Percentiles rank a stretch among this genome's conserved stretches.
These are phyloP conservation scores for Knoxdaviesia proteae DNA, from an alignment of 2,329 filamentous ascomycete species.

Conservation along the genomic window DNA sequence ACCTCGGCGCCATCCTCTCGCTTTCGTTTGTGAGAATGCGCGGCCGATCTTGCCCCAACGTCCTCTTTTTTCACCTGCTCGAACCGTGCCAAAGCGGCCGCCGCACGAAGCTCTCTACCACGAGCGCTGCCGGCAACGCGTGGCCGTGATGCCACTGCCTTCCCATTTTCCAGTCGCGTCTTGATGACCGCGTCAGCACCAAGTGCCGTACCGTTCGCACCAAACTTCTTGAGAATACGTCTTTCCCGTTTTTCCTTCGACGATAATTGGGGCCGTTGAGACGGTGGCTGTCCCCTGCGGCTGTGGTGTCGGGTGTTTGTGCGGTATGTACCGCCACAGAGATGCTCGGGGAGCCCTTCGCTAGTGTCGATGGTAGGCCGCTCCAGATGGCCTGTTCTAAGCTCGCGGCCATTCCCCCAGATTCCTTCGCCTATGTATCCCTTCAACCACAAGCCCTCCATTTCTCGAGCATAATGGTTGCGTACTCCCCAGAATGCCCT, in stretches of 20 bases:
- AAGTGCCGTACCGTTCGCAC: conserved; percentile 43
- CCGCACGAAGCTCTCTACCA: conserved; percentile 55
- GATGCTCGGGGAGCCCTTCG: conserved; percentile 43
- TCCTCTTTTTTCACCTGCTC: conserved; percentile 25
- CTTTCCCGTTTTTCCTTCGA: conserved; percentile 57
- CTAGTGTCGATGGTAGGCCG: conserved; percentile 26
- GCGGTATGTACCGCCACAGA: conserved; percentile 65
- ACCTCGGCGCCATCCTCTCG: conserved; percentile 13
- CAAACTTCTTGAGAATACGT: conserved; percentile 58
- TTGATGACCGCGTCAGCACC: conserved; percentile 49
- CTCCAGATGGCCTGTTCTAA: conserved; percentile 41
- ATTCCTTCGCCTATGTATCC: conserved; percentile 64
- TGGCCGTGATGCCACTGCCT: conserved; percentile 41
- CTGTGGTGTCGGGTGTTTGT: conserved; percentile 33
- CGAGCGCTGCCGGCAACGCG: conserved; percentile 54
- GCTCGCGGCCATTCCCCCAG: conserved; percentile 51
- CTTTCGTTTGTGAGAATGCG: too few relatives aligned
- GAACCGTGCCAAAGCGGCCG: conserved; percentile 57
- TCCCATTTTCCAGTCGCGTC: conserved; percentile 45
- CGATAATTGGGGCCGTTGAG: conserved; percentile 17
- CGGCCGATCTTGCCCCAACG: too few relatives aligned
- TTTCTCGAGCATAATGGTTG: conserved; percentile 49
- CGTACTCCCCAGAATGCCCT: conserved; percentile 62
- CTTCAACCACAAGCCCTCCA: conserved; percentile 48
- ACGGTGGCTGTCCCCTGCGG: conserved; percentile 24